Conservation (phyloP, 1,139 yeast species). For the Yamadazyma friedrichii region DNA sequence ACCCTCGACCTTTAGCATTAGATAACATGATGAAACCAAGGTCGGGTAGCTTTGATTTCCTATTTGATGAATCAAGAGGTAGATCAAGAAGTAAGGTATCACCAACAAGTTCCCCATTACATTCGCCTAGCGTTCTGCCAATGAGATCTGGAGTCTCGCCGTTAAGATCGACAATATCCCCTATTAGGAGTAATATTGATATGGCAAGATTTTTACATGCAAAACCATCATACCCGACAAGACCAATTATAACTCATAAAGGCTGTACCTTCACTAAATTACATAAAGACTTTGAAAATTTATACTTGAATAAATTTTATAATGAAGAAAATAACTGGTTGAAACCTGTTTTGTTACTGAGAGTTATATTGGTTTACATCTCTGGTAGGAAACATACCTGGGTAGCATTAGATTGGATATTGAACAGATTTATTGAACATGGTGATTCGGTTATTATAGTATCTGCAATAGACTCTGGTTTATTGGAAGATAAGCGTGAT, state of each 20-base stretch:
- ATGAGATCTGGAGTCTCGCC: conserved; percentile 10
- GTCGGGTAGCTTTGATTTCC: not conserved
- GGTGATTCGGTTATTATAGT: conserved; percentile 67
- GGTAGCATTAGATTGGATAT: conserved; percentile 74
- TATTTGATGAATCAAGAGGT: conserved; percentile 12
- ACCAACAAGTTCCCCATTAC: conserved; percentile 19
- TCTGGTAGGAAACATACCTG: conserved; percentile 75
- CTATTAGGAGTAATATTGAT: conserved; percentile 7
- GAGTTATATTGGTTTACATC: conserved; percentile 62
- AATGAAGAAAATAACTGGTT: conserved; percentile 18
- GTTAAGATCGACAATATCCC: conserved; percentile 5
- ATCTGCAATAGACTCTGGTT: conserved; percentile 27
- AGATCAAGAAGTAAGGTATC: conserved; percentile 13
- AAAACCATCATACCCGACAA: conserved; percentile 42
- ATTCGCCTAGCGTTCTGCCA: conserved; percentile 19
- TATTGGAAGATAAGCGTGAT: conserved; percentile 10
- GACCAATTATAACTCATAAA: conserved; percentile 49
- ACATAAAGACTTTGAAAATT: conserved; percentile 42
- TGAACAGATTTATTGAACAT: conserved; percentile 49
- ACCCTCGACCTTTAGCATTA: not conserved
- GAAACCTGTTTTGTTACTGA: conserved; percentile 45
- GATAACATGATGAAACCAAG: not conserved
- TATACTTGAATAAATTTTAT: conserved; percentile 32
- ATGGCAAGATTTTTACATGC: conserved; percentile 10
- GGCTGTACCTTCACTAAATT: conserved; percentile 50